Base-by-base conservation (phyloP, 2,329 filamentous ascomycete species). In the Septoria petroselini region DNA sequence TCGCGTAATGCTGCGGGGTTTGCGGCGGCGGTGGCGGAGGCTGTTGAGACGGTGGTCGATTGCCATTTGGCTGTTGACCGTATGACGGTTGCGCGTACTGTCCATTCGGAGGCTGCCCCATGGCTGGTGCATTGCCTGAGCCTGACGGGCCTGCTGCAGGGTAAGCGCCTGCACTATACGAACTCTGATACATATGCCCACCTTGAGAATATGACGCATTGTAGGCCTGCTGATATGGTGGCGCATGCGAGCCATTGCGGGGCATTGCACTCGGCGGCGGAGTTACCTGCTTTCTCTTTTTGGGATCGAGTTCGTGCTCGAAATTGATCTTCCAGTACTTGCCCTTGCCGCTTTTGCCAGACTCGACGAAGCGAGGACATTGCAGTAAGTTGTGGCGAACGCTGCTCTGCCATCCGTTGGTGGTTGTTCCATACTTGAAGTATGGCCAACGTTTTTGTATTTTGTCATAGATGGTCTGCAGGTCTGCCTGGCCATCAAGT, bases 381-480 rank as follows among this genome's bases (percentile, higher is more conserved):
- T 83, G 69, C 62, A 78, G 69, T 66, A 85, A 70, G 51, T 85
- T 85, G 63, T 85, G 82, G 27, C 82, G 76, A 30, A 85, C 81
- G 70, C 80, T 83, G 27, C 80, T 83, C 53, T 83, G 81, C 82
- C 82, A 85, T 11, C 82, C 82, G 56, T 77, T 76, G 1, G 81
- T 83, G 46, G 76, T 70, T 11, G 71, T 78, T 50, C 71, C 71
- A 62, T 82, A 82, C 61, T 80, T 81, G 70, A 80, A 84, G 61
- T 79, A 84, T 1, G 81, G 81, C 59, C 81, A 84, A 55, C 80
- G 80, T 58, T 79, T 71, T 63, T 82, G 80, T 48, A 85, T 76
- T 34, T 79, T 78, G 55, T 79, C 77, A 64, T 85, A 85, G 37
- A 85, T 84, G 60, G 83, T 80, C 61, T 83, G 82, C 23, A 85